Evolutionary conservation across 306 rosid genomes (phyloP), one percentile per base, ranked within the genome.

Genomic region (Lathyrus sativus): DNA sequence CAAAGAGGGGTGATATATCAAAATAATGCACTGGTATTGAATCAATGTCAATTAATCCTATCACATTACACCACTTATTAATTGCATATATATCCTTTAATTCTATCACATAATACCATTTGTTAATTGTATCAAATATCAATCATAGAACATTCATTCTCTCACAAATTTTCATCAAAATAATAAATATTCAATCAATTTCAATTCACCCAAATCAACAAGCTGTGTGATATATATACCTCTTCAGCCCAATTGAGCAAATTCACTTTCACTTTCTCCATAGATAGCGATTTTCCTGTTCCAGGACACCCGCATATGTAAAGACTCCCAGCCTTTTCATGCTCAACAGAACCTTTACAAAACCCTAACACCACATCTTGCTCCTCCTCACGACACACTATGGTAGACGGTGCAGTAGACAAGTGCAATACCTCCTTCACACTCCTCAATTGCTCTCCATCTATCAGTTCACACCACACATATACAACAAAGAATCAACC

Each of bases 281-380:
- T 87, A 24, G 96, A 86, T 46, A 90, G 71, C 0, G 99, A 85
- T 68, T 93, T 93, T 11, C 97, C 97, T 0, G 99, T 90, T 46
- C 99, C 99, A 0, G 99, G 97, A 50, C 96, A 88, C 17, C 99
- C 99, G 19, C 99, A 90, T 0, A 90, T 78, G 41, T 90, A 93
- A 13, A 93, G 67, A 79, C 96, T 86, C 67, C 89, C 92, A n/a
- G 97, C 78, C 75, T 85, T 93, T 65, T 82, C 82, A 31, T 81
- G 86, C 72, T 85, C 89, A 9, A 93, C 35, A 61, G 88, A 76
- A 2, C 79, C 70, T 77, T 93, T 88, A 60, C 95, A 85, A 80
- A 93, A 90, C 68, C 75, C 87, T 22, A 90, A 61, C 49, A 93
- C 86, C 81, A 81, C 80, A 61, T 73, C 78, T 71, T 86, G 99